These are phyloP conservation scores for maize (Zea mays) DNA, from an alignment of 176 grass and related monocot genomes.

Conservation along the genomic window Zm-B73-REFERENCE-NAM-5.0 NC_050097.1:12846001-12846500, in stretches of 20 bases:
- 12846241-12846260: conserved; percentile 10
- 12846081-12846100: neutral
- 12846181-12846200: conserved; percentile 35
- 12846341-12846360: neutral
- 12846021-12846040: conserved; percentile 13
- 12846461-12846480: conserved; percentile 11
- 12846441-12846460: conserved; percentile 40
- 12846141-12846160: conserved; percentile 47
- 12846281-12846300: conserved; percentile 30
- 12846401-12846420: conserved; percentile 50
- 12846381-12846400: conserved; percentile 33
- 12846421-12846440: conserved; percentile 51
- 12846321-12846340: neutral
- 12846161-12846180: conserved; percentile 46
- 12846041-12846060: neutral
- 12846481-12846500: conserved; percentile 11
- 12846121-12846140: neutral
- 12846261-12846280: neutral
- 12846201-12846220: conserved; percentile 3
- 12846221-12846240: conserved; percentile 38
- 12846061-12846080: conserved; percentile 11
- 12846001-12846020: neutral
- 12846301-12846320: conserved; percentile 22
- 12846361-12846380: neutral
- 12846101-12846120: conserved; percentile 22